Conservation (phyloP, 2,329 filamentous ascomycete species). For the Colletotrichum tamarilloi region DNA sequence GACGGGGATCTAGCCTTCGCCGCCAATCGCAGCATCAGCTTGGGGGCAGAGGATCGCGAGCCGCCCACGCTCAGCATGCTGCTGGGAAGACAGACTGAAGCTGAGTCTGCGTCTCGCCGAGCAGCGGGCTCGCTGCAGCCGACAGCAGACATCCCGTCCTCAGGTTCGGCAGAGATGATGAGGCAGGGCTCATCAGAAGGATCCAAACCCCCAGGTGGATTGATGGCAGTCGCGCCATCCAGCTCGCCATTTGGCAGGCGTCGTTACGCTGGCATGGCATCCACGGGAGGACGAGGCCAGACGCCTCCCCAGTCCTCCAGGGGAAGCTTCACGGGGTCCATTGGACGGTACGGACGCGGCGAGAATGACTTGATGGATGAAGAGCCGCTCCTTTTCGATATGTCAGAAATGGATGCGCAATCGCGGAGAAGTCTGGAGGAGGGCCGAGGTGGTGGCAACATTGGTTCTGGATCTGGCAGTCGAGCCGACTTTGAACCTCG, state of each 20-base stretch:
- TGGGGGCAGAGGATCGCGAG: constrained; percentile 73
- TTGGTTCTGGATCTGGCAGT: constrained; percentile 48
- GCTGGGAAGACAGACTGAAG: constrained; percentile 59
- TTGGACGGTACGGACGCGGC: constrained; percentile 50
- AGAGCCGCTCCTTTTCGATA: constrained; percentile 77
- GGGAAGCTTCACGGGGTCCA: constrained; percentile 57
- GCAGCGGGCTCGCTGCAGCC: constrained; percentile 48
- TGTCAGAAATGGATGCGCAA: constrained; percentile 75
- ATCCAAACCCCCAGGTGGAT: constrained; percentile 54
- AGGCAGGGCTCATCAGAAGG: constrained; percentile 57
- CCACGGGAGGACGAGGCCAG: constrained; percentile 48
- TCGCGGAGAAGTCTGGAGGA: constrained; percentile 71
- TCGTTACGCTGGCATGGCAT: constrained; percentile 56
- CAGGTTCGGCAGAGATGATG: constrained; percentile 51
- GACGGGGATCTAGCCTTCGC: constrained; percentile 70
- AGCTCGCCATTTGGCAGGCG: constrained; percentile 59
- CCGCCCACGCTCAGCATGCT: constrained; percentile 74
- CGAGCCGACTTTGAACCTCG: constrained; percentile 53
- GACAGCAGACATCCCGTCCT: constrained; percentile 53
- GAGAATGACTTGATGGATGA: constrained; percentile 68
- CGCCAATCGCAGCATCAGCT: constrained; percentile 73
- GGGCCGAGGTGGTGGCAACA: constrained; percentile 51
- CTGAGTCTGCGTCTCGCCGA: constrained; percentile 40
- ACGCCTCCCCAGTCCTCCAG: constrained; percentile 58
- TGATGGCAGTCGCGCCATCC: constrained; percentile 52